phyloP scores from a whole-genome alignment of 2,329 filamentous ascomycete species.

The Cytospora schulzeri region DNA sequence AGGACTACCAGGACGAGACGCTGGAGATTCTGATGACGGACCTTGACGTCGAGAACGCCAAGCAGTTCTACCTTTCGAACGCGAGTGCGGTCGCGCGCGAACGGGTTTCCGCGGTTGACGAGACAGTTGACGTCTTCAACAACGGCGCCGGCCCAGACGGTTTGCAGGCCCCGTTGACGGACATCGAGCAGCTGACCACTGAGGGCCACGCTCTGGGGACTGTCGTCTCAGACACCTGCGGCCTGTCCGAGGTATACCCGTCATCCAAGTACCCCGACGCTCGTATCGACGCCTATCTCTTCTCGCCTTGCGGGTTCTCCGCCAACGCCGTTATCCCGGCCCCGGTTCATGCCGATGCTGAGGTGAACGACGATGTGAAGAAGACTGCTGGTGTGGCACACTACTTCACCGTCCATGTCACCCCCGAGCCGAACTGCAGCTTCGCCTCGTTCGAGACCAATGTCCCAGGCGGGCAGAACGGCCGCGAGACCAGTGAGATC shows the following conservation, averaged over 20 bases:
- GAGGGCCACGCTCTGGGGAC: conserved; percentile 93
- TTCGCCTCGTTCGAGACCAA: conserved; percentile 99
- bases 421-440: conserved; percentile 93
- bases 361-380: conserved; percentile 46
- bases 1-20: conserved; percentile 70
- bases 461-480: conserved; percentile 84
- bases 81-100: conserved; percentile 89
- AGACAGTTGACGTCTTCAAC: conserved; percentile 78
- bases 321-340: conserved; percentile 94
- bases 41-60: conserved; percentile 67
- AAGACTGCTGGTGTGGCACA: conserved; percentile 56
- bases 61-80: conserved; percentile 68
- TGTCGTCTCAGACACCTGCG: conserved; percentile 87
- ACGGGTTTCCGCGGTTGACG: conserved; percentile 71
- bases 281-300: conserved; percentile 92
- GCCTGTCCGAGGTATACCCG: conserved; percentile 86
- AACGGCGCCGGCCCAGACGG: conserved; percentile 57
- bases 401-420: conserved; percentile 99
- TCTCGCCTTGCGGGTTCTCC: conserved; percentile 95
- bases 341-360: conserved; percentile 53
- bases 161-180: conserved; percentile 59
- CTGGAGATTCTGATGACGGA: conserved; percentile 74
- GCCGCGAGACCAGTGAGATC: conserved; percentile 85
- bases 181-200: conserved; percentile 78
- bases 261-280: conserved; percentile 86